Base-by-base conservation (phyloP, 345 rosid genomes). In the Sonneratia alba region DNA sequence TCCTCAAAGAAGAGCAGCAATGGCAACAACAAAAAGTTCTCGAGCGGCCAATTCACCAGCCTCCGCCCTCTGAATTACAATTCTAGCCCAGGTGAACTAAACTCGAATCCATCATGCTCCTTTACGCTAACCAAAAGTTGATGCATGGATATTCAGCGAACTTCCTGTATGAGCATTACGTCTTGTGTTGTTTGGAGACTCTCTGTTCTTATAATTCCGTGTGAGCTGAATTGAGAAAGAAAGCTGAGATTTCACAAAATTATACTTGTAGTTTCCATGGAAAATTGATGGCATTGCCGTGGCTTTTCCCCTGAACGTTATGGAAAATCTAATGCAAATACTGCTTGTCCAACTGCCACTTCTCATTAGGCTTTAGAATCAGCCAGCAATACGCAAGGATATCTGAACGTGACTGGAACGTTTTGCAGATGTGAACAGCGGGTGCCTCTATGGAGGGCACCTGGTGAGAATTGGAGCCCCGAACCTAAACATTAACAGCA, bases 71-170 rank as follows among this genome's bases (percentile, higher is more conserved):
- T 74, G 51, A 77, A 78, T 76, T 81, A 83, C 78, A 72, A 71
- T 74, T 82, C 85, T 51, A 91, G 97, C 78, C 97, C 98, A 75
- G 97, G 98, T 91, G 84, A 81, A 43, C 62, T 48, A 42, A 56
- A 38, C 38, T 37, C 7, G 0, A 57, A 36, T 67, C 49, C 51
- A 1, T 40, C 6, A 67, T n/a, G 21, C 40, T 62, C 64, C 10
- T 24, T 61, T 22, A 7, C 32, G 13, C 27, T 24, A 32, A 4
- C 22, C 3, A n/a, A 57, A 57, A n/a, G 8, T 57, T 4, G 2
- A 15, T 53, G 22, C 22, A 3, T 22, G 11, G 34, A 10, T 24
- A n/a, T 24, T 21, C 7, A 11, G 11, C 7, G 6, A 24, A 19
- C 3, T 24, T 34, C 13, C 19, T 15, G 38, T 32, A n/a, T 6